Conservation (phyloP, 1,284 basidiomycete genomes). For the Phellopilus nigrolimitatus region DNA sequence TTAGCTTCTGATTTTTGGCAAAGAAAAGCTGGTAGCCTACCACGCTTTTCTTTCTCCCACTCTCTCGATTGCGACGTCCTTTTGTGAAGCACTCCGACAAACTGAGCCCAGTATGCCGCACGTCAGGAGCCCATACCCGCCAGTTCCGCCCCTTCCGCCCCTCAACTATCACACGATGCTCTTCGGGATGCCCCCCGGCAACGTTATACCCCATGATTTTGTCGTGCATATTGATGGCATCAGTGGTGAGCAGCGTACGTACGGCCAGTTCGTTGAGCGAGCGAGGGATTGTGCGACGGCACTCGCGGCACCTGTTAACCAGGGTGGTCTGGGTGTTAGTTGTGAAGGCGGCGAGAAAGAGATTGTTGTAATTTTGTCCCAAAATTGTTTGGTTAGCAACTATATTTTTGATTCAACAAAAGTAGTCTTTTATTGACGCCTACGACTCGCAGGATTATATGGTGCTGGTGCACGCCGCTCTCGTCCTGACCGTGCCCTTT, state of each 20-base stretch:
- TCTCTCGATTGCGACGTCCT: no score
- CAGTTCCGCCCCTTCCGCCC: slow-evolving; percentile 36
- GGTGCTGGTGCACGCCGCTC: slow-evolving; percentile 49
- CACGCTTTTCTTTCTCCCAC: no score
- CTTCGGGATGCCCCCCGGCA: slow-evolving; percentile 46
- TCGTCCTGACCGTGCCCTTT: slow-evolving; percentile 56
- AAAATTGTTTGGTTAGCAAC: slow-evolving; percentile 63
- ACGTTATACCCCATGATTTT: slow-evolving; percentile 48
- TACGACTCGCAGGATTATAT: slow-evolving; percentile 52
- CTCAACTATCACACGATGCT: slow-evolving; percentile 54
- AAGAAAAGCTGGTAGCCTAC: no score
- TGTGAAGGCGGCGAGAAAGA: slow-evolving; percentile 37
- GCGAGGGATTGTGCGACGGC: slow-evolving; percentile 55
- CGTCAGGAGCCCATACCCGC: slow-evolving; percentile 36
- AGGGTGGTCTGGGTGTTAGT: slow-evolving; percentile 55
- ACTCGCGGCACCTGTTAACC: slow-evolving; percentile 38
- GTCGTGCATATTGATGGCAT: slow-evolving; percentile 52
- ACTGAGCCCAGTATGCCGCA: slow-evolving; percentile 8
- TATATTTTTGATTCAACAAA: neutral
- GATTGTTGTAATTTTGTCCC: slow-evolving; percentile 62
- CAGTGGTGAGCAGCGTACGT: slow-evolving; percentile 44
- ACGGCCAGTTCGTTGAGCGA: slow-evolving; percentile 43
- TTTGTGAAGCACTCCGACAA: no score
- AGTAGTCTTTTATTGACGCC: neutral
- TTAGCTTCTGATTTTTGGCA: no score